phyloP scores from a whole-genome alignment of 345 rosid genomes.

The Populus euphratica region DNA sequence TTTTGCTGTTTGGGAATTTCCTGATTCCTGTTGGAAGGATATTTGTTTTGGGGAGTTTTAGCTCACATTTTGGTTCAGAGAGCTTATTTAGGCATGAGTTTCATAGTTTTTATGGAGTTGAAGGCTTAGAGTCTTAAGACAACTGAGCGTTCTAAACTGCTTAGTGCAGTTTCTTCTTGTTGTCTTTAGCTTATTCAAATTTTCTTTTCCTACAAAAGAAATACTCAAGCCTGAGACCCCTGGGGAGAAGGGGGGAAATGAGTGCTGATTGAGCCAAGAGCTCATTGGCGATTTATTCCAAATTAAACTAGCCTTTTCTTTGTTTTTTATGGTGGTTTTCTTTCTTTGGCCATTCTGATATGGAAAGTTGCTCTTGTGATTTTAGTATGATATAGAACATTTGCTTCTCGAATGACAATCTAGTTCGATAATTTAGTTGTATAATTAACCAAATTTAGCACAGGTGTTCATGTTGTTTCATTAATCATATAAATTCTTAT shows the following conservation, averaged over 20 bases:
- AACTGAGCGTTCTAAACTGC: background rate
- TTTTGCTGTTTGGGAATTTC: background rate
- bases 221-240: background rate
- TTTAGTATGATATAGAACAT: background rate
- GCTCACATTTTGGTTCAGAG: background rate
- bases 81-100: background rate
- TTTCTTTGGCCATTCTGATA: background rate
- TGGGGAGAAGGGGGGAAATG: background rate
- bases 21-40: background rate
- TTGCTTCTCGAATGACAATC: background rate
- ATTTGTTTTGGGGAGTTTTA: background rate
- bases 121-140: background rate
- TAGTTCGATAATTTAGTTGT: background rate
- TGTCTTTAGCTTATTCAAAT: background rate
- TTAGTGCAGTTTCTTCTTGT: background rate
- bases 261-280: background rate
- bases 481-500: background rate
- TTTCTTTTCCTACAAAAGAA: background rate
- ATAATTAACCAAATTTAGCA: background rate
- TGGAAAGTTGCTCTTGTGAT: background rate
- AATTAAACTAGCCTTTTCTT: background rate
- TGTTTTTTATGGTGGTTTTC: background rate
- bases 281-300: background rate
- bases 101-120: background rate
- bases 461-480: background rate